These are phyloP conservation scores for Curvularia lunata DNA, from an alignment of 2,329 filamentous ascomycete genomes.

Conservation along the genomic window DNA sequence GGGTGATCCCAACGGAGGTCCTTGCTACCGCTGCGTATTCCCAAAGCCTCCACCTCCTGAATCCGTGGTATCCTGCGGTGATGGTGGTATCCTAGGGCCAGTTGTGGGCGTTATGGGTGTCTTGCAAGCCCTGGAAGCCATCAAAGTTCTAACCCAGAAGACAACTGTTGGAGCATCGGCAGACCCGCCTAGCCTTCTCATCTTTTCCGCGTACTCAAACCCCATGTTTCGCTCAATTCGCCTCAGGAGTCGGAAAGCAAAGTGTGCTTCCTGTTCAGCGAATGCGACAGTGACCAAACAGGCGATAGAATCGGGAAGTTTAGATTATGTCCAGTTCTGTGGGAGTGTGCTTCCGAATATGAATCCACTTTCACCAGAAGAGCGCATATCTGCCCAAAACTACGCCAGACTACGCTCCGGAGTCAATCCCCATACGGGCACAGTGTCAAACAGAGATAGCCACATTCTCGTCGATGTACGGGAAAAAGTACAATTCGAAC, in stretches of 20 bases:
- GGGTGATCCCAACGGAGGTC: conserved; percentile 67
- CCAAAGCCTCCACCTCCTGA: conserved; percentile 84
- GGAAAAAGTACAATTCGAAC: conserved; percentile 81
- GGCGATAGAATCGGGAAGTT: conserved; percentile 66
- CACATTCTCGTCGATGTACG: conserved; percentile 81
- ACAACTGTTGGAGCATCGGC: conserved; percentile 20
- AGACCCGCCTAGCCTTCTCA: conserved; percentile 53
- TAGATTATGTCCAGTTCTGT: conserved; percentile 89
- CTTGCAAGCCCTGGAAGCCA: conserved; percentile 84
- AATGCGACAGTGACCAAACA: conserved; percentile 67
- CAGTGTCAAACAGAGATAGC: conserved; percentile 37
- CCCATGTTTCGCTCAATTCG: conserved; percentile 75
- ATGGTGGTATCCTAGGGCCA: conserved; percentile 89
- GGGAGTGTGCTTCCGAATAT: conserved; percentile 64
- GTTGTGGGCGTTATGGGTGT: conserved; percentile 95
- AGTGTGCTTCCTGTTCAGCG: conserved; percentile 78
- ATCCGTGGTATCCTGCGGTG: conserved; percentile 83
- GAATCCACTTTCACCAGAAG: conserved; percentile 63
- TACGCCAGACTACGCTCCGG: conserved; percentile 57
- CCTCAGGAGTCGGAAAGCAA: conserved; percentile 70
- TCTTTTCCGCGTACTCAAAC: conserved; percentile 62
- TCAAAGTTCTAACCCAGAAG: conserved; percentile 73
- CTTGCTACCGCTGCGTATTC: conserved; percentile 94
- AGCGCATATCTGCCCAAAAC: conserved; percentile 70
- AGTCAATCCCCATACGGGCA: conserved; percentile 44